Evolutionary conservation across 2,329 filamentous ascomycete species (phyloP).

Genomic region (Xylariaceae sp.): DNA sequence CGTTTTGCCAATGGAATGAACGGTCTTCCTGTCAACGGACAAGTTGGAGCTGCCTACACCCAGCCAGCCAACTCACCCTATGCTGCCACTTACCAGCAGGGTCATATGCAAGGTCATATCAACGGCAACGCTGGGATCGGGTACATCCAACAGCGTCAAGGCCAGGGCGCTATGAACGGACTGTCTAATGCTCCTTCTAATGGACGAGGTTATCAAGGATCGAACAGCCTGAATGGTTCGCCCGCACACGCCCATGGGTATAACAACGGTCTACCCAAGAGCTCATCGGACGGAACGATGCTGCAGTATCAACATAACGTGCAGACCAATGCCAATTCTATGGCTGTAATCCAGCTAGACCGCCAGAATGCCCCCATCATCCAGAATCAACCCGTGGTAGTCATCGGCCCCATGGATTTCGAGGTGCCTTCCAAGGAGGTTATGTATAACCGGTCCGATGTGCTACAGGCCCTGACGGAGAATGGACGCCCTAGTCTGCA

Average conservation of each 20-base stretch:
- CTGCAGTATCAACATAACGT: neutral
- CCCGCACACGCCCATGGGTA: neutral
- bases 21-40: too few species aligned
- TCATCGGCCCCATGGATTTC: slow-evolving; percentile 12
- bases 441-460: slow-evolving; percentile 16
- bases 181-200: neutral
- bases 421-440: neutral
- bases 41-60: too few species aligned
- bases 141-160: neutral
- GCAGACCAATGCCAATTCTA: neutral
- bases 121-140: too few species aligned
- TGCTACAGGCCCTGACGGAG: slow-evolving; percentile 14
- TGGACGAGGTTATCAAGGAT: neutral
- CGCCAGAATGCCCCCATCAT: neutral
- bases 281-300: slow-evolving; percentile 10
- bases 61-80: too few species aligned
- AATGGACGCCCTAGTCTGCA: slow-evolving; percentile 10
- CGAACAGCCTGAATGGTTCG: neutral
- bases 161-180: neutral
- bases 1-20: too few species aligned
- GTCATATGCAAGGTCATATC: too few species aligned
- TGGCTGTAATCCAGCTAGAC: neutral
- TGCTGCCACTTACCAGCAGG: too few species aligned
- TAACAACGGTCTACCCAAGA: neutral
- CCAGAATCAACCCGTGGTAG: neutral